A percentile compares a stretch with the other conserved stretches of the same genome.
phyloP scores from a whole-genome alignment of 495 filamentous ascomycete genomes.

The Talaromyces borbonicus region DNA sequence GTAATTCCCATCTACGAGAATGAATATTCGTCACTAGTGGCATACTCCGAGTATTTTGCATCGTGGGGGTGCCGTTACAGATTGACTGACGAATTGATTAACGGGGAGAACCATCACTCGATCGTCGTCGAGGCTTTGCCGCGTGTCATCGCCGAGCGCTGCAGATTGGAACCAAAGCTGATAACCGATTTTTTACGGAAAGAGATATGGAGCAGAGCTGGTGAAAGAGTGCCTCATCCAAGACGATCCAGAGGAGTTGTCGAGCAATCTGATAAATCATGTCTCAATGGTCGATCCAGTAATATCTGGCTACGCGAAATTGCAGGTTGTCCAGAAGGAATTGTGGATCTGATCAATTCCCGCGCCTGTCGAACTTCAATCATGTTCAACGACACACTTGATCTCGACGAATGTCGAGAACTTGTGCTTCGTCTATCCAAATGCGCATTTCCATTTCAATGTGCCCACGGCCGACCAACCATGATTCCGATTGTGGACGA shows the following conservation, averaged over 20 bases:
- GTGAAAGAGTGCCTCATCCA: neutral
- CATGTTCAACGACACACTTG: conserved; percentile 90
- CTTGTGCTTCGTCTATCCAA: conserved; percentile 52
- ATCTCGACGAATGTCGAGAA: conserved; percentile 50
- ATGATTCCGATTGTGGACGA: conserved; percentile 62
- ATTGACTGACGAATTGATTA: conserved; percentile 8
- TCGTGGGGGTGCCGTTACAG: conserved; percentile 66
- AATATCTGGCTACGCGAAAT: conserved; percentile 50
- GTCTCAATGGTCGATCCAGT: no score
- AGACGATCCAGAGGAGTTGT: neutral
- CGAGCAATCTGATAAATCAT: neutral
- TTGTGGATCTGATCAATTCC: conserved; percentile 84
- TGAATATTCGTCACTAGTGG: conserved; percentile 48
- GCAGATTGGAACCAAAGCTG: conserved; percentile 57
- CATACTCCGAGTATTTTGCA: conserved; percentile 45
- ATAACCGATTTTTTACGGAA: conserved; percentile 60
- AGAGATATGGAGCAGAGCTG: conserved; percentile 51
- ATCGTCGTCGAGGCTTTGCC: conserved; percentile 54
- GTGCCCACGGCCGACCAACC: conserved; percentile 75
- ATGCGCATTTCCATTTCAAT: conserved; percentile 86
- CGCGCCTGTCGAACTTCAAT: conserved; percentile 84
- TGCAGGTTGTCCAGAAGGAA: conserved; percentile 58
- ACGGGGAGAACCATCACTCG: conserved; percentile 3
- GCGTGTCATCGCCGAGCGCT: conserved; percentile 62
- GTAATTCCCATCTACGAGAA: conserved; percentile 48